Base-by-base conservation (phyloP, 768 basidiomycete species). In the Russula sp. region DNA sequence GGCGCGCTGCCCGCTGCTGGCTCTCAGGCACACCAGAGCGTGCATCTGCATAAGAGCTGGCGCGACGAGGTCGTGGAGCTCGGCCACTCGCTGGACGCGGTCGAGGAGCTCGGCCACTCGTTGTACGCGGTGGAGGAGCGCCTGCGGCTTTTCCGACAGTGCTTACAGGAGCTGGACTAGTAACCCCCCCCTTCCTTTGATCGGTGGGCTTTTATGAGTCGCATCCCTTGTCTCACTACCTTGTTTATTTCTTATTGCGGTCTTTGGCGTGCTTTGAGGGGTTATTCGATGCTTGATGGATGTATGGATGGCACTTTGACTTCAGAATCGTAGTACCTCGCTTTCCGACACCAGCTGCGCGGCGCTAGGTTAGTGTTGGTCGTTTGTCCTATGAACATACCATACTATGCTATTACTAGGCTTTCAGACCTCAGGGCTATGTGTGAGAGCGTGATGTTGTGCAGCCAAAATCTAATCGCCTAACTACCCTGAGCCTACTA, bases 11-110 rank as follows among this genome's bases (percentile, higher is more conserved):
- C 37, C 22, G 32, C 32, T n/a, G 22, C 18, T 51, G n/a, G 50
- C 32, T 34, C 50, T 13, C 50, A 34, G 50, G n/a, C 31, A 20
- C 45, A n/a, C 7, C 56, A n/a, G 22, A 39, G 22, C 14, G 53
- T 42, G 52, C 51, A 32, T 5, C 32, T 64, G 32, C 68, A 71
- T 18, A 70, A 64, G 45, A 61, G 52, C 16, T 68, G 45, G 63
- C 62, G 18, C 3, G 60, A n/a, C 6, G 61, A 68, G 37, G 62
- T 68, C 2, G 34, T n/a, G 37, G 56, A 63, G 60, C 13, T 63
- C 45, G 32, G 42, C 35, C 57, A 62, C 42, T 51, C 54, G 34
- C 59, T 68, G 45, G 55, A 66, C 32, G 35, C 51, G 0, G 62
- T 68, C 1, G 67, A 68, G 32, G 27, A 27, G 27, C 27, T 27